Conservation (phyloP, 2,329 filamentous ascomycete genomes). For the Thermothelomyces thermophilus region DNA sequence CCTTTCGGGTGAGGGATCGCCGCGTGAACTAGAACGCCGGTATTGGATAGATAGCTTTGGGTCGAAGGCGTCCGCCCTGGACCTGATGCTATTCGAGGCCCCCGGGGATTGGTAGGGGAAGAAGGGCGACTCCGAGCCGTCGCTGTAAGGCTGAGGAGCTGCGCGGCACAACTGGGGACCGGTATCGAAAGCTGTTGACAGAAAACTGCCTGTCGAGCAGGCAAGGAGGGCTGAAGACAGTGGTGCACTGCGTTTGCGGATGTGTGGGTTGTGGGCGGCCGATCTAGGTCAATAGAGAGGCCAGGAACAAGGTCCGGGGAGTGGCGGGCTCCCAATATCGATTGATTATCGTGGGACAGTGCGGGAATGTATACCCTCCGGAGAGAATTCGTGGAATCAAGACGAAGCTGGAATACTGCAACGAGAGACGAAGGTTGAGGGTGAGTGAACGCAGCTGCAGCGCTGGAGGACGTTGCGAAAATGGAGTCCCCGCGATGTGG, state of each 20-base stretch:
- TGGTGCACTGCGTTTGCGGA: too few relatives aligned
- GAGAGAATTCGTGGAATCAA: not conserved
- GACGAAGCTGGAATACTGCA: not conserved
- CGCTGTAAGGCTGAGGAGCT: too few relatives aligned
- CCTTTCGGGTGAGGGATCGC: too few relatives aligned
- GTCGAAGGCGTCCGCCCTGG: too few relatives aligned
- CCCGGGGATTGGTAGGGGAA: too few relatives aligned
- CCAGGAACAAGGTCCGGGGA: not conserved
- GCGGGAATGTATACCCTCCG: conserved; percentile 6
- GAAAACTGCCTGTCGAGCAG: too few relatives aligned
- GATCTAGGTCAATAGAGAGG: conserved; percentile 8
- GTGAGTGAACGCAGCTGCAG: not conserved
- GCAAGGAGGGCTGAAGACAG: not conserved
- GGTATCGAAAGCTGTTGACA: too few relatives aligned
- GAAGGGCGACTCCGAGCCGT: too few relatives aligned
- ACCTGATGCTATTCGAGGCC: too few relatives aligned
- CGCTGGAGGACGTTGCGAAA: not conserved
- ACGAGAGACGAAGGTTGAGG: not conserved
- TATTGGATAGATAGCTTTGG: too few relatives aligned
- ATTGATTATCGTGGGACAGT: conserved; percentile 20
- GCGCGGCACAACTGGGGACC: too few relatives aligned
- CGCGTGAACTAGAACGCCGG: too few relatives aligned
- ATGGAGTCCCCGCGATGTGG: not conserved
- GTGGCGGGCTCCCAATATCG: conserved; percentile 15
- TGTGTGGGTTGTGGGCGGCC: not conserved